phyloP scores from a whole-genome alignment of 2,329 filamentous ascomycete genomes.

The Neobulgaria alba region DNA sequence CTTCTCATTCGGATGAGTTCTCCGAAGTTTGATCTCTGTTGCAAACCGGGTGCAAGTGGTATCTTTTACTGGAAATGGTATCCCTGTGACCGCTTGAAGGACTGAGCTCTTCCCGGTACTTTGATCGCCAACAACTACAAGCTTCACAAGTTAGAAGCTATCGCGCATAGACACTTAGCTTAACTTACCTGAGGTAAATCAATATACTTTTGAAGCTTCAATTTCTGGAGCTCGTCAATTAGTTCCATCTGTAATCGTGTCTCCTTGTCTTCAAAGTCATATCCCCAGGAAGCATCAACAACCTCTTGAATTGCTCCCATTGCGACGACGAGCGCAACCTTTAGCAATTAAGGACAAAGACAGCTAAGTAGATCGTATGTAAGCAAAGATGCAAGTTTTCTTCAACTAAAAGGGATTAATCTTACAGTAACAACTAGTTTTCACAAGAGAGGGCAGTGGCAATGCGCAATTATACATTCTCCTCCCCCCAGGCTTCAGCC shows the following conservation, averaged over 20 bases:
- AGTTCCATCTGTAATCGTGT: slow-evolving; percentile 12
- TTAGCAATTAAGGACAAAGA: too few species aligned
- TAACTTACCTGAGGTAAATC: slow-evolving; percentile 14
- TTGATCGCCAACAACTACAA: slow-evolving; percentile 35
- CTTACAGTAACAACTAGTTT: too few species aligned
- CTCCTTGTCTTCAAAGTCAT: slow-evolving; percentile 15
- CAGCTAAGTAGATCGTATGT: too few species aligned
- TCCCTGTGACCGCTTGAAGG: slow-evolving; percentile 29
- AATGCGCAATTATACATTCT: too few species aligned
- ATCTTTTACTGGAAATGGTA: slow-evolving; percentile 32
- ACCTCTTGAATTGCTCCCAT: too few species aligned
- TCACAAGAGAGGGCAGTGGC: too few species aligned
- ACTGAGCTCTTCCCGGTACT: slow-evolving; percentile 31
- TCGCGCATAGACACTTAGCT: too few species aligned
- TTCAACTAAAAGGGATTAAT: too few species aligned
- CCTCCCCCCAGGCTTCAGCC: too few species aligned
- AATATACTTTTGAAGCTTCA: slow-evolving; percentile 11
- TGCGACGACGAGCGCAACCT: too few species aligned
- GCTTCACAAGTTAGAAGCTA: slow-evolving; percentile 9
- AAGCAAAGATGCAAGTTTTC: too few species aligned
- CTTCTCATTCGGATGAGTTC: slow-evolving; percentile 7
- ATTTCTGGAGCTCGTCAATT: slow-evolving; percentile 15
- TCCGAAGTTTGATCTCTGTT: slow-evolving; percentile 34
- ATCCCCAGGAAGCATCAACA: too few species aligned
- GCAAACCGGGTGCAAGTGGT: slow-evolving; percentile 36